Evolutionary conservation across 2,329 filamentous ascomycete species (phyloP).

Genomic region (Aspergillus neoniger): DNA sequence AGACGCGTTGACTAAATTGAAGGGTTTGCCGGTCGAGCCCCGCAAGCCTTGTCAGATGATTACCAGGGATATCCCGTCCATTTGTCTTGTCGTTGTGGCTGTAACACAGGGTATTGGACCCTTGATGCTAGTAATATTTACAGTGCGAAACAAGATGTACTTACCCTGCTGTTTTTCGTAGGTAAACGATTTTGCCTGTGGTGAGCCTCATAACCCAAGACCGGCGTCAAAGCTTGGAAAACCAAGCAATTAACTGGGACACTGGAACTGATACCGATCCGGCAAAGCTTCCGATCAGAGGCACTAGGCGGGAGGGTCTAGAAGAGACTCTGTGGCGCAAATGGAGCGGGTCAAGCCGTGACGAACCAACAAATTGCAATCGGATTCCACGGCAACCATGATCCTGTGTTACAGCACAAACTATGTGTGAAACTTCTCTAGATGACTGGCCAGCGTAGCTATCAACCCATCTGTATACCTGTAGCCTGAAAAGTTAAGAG

Average conservation of each 20-base stretch:
- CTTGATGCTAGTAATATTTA: not conserved
- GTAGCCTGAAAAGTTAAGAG: not conserved
- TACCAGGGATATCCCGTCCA: not conserved
- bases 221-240: not conserved
- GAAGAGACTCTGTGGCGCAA: conserved; percentile 2
- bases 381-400: not conserved
- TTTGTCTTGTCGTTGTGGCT: not conserved
- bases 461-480: not conserved
- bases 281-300: conserved; percentile 4
- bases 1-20: not conserved
- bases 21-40: conserved; percentile 7
- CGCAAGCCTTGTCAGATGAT: conserved; percentile 10
- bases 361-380: conserved; percentile 1
- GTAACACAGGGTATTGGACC: conserved; percentile 1
- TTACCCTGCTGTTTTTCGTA: not conserved
- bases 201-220: not conserved
- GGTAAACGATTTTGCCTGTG: not conserved
- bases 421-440: not conserved
- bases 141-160: not conserved
- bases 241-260: not conserved
- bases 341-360: conserved; percentile 2
- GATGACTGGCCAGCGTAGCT: not conserved
- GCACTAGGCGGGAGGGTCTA: not conserved
- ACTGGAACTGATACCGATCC: conserved; percentile 3
- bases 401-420: not conserved